Percentiles rank a stretch among this genome's conserved stretches.
phyloP scores from a whole-genome alignment of 2,329 filamentous ascomycete genomes.

The Ceratocystis smalleyi region DNA sequence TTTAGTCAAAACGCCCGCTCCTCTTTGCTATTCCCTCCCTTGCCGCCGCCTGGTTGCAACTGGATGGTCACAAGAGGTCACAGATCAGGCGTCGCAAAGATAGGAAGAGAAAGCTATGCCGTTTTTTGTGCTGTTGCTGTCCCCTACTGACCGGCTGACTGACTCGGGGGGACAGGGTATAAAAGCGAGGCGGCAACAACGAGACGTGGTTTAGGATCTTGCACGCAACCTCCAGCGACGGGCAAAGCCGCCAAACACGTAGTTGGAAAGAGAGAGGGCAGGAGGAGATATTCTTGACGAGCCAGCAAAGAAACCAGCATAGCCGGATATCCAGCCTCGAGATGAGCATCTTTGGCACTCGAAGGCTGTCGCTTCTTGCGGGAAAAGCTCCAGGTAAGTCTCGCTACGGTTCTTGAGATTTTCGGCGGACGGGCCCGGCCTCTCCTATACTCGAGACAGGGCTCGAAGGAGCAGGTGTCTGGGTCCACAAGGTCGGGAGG shows the following conservation, averaged over 20 bases:
- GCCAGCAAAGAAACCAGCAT: not conserved
- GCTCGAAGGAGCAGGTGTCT: not conserved
- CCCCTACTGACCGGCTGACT: not conserved
- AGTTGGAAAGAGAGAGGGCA: not conserved
- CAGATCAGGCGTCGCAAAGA: not conserved
- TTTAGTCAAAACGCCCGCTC: no score
- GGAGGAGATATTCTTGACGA: not conserved
- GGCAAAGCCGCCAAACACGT: not conserved
- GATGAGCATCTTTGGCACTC: conserved; percentile 1
- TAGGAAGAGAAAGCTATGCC: not conserved
- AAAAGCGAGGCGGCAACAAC: not conserved
- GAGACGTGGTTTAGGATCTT: not conserved
- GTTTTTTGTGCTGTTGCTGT: not conserved
- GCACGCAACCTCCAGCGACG: not conserved
- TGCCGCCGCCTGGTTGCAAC: no score
- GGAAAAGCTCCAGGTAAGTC: conserved; percentile 1
- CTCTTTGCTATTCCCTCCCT: no score
- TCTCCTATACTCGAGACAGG: not conserved
- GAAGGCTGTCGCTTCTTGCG: conserved; percentile 1
- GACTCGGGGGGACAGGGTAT: not conserved
- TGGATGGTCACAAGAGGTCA: not conserved
- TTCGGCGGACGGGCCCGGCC: not conserved
- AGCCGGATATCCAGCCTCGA: not conserved
- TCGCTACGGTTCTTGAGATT: not conserved
- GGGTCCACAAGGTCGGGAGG: not conserved